Conservation (phyloP, 2,329 filamentous ascomycete genomes). For the Cadophora malorum region DNA sequence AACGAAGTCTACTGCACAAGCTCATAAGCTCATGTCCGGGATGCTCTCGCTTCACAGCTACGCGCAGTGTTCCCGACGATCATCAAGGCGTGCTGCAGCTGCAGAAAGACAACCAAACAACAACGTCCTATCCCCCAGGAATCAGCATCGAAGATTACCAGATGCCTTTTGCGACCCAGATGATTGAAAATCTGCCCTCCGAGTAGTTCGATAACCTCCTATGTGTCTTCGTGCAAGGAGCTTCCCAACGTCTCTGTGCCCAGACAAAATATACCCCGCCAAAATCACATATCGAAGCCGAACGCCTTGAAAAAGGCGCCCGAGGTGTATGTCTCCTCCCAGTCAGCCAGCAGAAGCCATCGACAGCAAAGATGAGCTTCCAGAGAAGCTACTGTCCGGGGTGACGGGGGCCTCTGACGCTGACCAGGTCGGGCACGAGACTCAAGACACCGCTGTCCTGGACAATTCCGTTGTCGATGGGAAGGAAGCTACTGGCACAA, state of each 20-base stretch:
- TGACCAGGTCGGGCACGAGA: not conserved
- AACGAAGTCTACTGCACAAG: not conserved
- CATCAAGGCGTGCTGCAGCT: slow-evolving; percentile 13
- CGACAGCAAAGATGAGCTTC: slow-evolving; percentile 37
- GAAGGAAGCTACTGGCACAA: not conserved
- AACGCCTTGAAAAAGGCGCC: slow-evolving; percentile 41
- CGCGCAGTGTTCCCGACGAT: not conserved
- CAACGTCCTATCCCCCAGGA: not conserved
- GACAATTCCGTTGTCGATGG: not conserved
- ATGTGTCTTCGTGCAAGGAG: slow-evolving; percentile 1
- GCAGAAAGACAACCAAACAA: not conserved
- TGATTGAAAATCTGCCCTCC: slow-evolving; percentile 6
- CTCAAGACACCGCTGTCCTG: not conserved
- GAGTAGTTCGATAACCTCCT: slow-evolving; percentile 8
- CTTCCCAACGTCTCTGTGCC: not conserved
- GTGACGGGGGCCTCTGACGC: slow-evolving; percentile 20
- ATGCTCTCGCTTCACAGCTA: slow-evolving; percentile 12
- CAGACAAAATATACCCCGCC: slow-evolving; percentile 40
- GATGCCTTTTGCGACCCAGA: not conserved
- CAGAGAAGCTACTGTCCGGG: slow-evolving; percentile 18
- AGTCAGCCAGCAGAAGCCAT: slow-evolving; percentile 39
- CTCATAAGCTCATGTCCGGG: not conserved
- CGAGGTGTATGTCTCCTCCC: slow-evolving; percentile 45
- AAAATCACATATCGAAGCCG: slow-evolving; percentile 31
- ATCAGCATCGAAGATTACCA: slow-evolving; percentile 19